These are phyloP conservation scores for Leccinum cinnamomeum DNA, from an alignment of 1,284 basidiomycete genomes.

Conservation along the genomic window DNA sequence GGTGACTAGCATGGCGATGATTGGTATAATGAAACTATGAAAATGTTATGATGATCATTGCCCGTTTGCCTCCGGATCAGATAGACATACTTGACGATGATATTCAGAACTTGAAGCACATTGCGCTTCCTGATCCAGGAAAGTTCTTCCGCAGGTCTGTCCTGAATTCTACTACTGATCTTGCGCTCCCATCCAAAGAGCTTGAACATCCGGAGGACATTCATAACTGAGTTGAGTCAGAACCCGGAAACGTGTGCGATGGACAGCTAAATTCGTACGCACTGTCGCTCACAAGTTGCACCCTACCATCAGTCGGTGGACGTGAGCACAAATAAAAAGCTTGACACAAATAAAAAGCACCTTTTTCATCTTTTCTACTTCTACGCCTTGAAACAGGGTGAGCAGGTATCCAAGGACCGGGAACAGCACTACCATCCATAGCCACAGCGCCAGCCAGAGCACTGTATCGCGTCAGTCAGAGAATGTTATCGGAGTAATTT, in stretches of 20 bases:
- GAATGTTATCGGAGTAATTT: background rate
- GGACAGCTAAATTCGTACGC: constrained; percentile 1
- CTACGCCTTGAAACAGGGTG: constrained; percentile 13
- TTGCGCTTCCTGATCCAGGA: constrained; percentile 8
- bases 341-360: background rate
- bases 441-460: constrained; percentile 17
- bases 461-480: constrained; percentile 5
- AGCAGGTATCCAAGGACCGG: constrained; percentile 20
- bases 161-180: constrained; percentile 49
- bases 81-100: constrained; percentile 7
- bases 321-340: background rate
- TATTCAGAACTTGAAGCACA: constrained; percentile 17
- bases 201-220: constrained; percentile 62
- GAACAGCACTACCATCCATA: constrained; percentile 10
- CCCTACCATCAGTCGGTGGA: constrained; percentile 21
- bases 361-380: constrained; percentile 22
- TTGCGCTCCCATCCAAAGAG: constrained; percentile 69
- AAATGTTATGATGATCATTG: constrained; percentile 4
- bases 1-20: constrained; percentile 36
- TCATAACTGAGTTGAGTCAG: constrained; percentile 34
- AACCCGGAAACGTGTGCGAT: background rate
- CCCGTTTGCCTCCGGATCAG: background rate
- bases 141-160: constrained; percentile 31
- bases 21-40: constrained; percentile 32
- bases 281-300: constrained; percentile 25